A percentile compares a stretch with the other conserved stretches of the same genome.
Evolutionary conservation across 208 protist genomes (phyloP).

Genomic region (Wallacemonas sp.): DNA sequence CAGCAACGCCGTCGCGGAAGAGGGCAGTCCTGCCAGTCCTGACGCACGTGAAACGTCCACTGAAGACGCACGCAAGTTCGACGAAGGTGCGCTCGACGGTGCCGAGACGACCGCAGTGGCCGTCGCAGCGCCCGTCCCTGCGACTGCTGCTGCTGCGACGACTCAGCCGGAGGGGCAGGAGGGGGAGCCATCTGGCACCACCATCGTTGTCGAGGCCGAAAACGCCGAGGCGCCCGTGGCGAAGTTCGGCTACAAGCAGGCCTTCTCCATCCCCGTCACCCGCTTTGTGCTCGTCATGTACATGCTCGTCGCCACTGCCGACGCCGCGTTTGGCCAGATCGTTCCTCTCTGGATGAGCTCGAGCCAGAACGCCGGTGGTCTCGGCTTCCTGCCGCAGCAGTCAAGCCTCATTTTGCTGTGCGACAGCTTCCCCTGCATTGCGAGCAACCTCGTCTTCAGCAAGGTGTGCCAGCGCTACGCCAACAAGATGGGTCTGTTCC

Average conservation of each 20-base stretch:
- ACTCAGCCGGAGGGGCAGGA: too few species aligned
- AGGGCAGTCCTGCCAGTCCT: too few species aligned
- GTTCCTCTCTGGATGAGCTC: conserved; percentile 44
- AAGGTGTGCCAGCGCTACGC: background rate
- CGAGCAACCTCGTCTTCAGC: conserved; percentile 28
- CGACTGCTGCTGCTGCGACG: too few species aligned
- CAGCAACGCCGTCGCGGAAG: background rate
- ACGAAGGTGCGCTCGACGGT: conserved; percentile 12
- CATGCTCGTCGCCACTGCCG: conserved; percentile 29
- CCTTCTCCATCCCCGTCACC: conserved; percentile 14
- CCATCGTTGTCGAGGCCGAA: background rate
- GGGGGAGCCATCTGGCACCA: too few species aligned
- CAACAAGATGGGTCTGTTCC: conserved; percentile 6
- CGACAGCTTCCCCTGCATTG: conserved; percentile 19
- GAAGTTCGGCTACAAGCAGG: conserved; percentile 27
- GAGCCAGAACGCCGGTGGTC: conserved; percentile 22
- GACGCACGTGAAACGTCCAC: too few species aligned
- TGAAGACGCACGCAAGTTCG: background rate
- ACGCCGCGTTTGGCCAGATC: conserved; percentile 29
- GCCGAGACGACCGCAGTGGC: too few species aligned
- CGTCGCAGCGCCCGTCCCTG: too few species aligned
- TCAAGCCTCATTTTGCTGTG: conserved; percentile 20
- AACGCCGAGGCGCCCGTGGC: conserved; percentile 11
- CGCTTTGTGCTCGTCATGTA: conserved; percentile 33
- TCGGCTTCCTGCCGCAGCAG: conserved; percentile 18